Percentiles rank a stretch among this genome's conserved stretches.
Conservation (phyloP, 164 flowering plant species). For the Umbellularia californica region DNA sequence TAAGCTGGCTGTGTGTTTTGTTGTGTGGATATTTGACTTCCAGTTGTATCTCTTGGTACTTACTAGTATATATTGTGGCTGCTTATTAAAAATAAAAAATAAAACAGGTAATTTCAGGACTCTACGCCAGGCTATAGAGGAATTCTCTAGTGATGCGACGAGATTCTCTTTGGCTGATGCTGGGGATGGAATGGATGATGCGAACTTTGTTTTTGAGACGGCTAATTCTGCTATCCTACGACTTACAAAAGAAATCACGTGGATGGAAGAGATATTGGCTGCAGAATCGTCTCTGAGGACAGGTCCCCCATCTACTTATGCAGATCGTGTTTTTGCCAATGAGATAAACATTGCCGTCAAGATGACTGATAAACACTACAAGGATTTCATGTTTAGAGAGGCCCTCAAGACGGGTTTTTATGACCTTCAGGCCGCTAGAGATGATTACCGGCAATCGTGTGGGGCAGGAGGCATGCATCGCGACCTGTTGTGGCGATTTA, state of each 20-base stretch:
- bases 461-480: conserved; percentile 72
- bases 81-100: too few species aligned
- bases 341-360: conserved; percentile 74
- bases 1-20: too few species aligned
- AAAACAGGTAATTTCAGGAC: conserved; percentile 73
- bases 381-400: conserved; percentile 71
- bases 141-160: conserved; percentile 88
- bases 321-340: conserved; percentile 77
- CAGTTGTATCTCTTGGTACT: too few species aligned
- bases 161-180: conserved; percentile 92
- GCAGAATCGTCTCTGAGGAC: conserved; percentile 54
- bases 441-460: conserved; percentile 84
- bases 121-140: conserved; percentile 72
- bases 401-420: conserved; percentile 87
- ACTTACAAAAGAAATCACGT: conserved; percentile 77
- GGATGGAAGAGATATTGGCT: conserved; percentile 81
- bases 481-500: conserved; percentile 60
- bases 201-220: conserved; percentile 85
- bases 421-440: conserved; percentile 89
- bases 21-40: too few species aligned
- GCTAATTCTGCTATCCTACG: conserved; percentile 83
- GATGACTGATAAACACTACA: conserved; percentile 55
- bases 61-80: too few species aligned
- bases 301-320: conserved; percentile 63
- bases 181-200: conserved; percentile 96